Base-by-base conservation (phyloP, 495 filamentous ascomycete species). In the Tetracladium setigerum region DNA sequence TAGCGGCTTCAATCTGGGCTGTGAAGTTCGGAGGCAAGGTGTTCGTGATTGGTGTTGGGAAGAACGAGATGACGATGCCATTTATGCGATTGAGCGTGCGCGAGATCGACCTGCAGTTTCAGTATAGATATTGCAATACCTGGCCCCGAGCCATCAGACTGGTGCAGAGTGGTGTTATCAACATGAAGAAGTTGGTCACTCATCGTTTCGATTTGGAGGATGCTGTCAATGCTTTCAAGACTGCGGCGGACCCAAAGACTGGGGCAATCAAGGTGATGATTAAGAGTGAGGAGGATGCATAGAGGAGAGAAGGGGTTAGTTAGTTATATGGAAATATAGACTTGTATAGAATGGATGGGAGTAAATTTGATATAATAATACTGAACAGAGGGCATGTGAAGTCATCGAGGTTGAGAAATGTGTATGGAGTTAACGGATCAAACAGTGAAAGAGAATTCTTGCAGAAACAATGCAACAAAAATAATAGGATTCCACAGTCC, bases 241-340 rank as follows among this genome's bases (percentile, higher is more conserved):
- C 83, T 12, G 87, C 88, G 16, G 76, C 83, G 2, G 79, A 95
- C 65, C 81, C 86, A n/a, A 88, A 81, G 69, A 95, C 82, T 32
- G 90, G 91, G 2, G 89, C 90, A 12, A 95, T 97, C 62, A 97
- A 97, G 72, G 89, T 95, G 55, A 81, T 87, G 71, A 97, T 95
- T 54, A 76, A 82, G 67, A 84, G 80, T 59, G 59, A 62, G 45
- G 64, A 56, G 19, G 22, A 27, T 7, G 22, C 22, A 27, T 27
- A 14, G 43, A 35, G 11, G 30, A 9, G 42, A 54, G 15, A 27
- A 54, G 15, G 18, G 18, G 14, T 41, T 14, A 4, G 18, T 14
- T 27, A 17, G 27, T 1, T 14, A 34, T 45, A 18, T 34, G 30
- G 14, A 7, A 37, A 30, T 16, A 22, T 36, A 24, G 18, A 27